phyloP scores from a whole-genome alignment of 495 filamentous ascomycete species.

The Podospora anserina region DNA sequence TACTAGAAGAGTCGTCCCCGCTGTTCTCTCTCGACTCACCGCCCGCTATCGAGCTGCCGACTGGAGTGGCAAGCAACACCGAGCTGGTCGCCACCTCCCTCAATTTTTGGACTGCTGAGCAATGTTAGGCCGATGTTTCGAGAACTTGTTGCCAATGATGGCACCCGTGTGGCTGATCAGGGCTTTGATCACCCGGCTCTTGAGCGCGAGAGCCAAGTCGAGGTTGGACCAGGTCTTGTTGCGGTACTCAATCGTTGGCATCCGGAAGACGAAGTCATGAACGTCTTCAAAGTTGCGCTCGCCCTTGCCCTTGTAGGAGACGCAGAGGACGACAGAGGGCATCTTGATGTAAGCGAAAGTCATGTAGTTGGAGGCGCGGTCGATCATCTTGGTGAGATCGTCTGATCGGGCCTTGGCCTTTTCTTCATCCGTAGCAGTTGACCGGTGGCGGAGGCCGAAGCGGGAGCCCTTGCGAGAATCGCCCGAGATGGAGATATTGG shows the following conservation, averaged over 20 bases:
- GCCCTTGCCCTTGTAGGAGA: slow-evolving; percentile 94
- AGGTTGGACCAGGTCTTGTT: slow-evolving; percentile 99
- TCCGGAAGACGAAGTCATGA: slow-evolving; percentile 93
- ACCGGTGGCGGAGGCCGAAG: slow-evolving; percentile 42
- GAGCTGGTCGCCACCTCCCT: slow-evolving; percentile 72
- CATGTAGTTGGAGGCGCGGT: slow-evolving; percentile 93
- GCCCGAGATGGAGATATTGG: slow-evolving; percentile 38
- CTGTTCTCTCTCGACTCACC: slow-evolving; percentile 42
- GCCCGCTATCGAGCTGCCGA: slow-evolving; percentile 13
- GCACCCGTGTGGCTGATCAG: slow-evolving; percentile 93
- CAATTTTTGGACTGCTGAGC: slow-evolving; percentile 72
- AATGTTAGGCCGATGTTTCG: slow-evolving; percentile 74
- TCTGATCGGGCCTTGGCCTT: slow-evolving; percentile 61
- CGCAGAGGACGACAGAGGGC: slow-evolving; percentile 87
- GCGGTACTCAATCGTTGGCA: slow-evolving; percentile 89
- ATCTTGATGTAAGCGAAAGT: slow-evolving; percentile 93
- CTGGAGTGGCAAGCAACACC: slow-evolving; percentile 46
- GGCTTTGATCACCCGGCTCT: slow-evolving; percentile 90
- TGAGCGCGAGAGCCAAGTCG: slow-evolving; percentile 84
- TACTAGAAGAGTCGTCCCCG: slow-evolving; percentile 49
- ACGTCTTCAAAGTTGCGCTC: slow-evolving; percentile 94
- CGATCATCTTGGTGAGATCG: slow-evolving; percentile 97
- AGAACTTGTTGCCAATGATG: slow-evolving; percentile 96
- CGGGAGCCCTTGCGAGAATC: slow-evolving; percentile 51
- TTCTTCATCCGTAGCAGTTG: slow-evolving; percentile 31